Evolutionary conservation across 108 stramenopile genomes (phyloP).

Genomic region (Cylindrotheca fusiformis): DNA sequence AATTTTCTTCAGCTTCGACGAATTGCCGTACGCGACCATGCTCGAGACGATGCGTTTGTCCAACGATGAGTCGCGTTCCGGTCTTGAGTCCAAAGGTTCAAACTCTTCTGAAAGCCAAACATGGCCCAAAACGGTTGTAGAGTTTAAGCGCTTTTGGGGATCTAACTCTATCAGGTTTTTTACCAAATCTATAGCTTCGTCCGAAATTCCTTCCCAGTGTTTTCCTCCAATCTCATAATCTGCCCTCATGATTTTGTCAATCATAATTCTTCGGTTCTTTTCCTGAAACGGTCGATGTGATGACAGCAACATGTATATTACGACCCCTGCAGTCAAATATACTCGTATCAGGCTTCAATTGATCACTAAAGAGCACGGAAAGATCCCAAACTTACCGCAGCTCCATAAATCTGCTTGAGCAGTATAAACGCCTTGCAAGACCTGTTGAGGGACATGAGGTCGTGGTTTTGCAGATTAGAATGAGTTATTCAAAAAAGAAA

Average conservation of each 20-base stretch:
- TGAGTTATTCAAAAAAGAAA: not conserved
- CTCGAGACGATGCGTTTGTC: constrained; percentile 2
- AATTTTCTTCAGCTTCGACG: constrained; percentile 41
- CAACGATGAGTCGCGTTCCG: constrained; percentile 35
- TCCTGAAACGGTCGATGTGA: constrained; percentile 75
- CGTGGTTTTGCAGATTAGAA: not conserved
- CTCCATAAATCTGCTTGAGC: constrained; percentile 82
- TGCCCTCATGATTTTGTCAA: constrained; percentile 42
- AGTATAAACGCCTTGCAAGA: constrained; percentile 70
- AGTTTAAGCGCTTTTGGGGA: too few relatives aligned
- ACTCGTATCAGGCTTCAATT: too few relatives aligned
- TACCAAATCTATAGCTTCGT: constrained; percentile 68
- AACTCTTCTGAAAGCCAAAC: too few relatives aligned
- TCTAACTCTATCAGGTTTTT: constrained; percentile 45
- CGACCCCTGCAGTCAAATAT: too few relatives aligned
- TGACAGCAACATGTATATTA: constrained; percentile 77
- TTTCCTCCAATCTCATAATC: constrained; percentile 44
- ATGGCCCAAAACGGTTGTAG: too few relatives aligned
- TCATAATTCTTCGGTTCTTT: constrained; percentile 35
- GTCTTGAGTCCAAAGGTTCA: too few relatives aligned
- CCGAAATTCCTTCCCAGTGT: constrained; percentile 55
- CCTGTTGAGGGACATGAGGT: constrained; percentile 48
- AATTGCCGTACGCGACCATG: constrained; percentile 32
- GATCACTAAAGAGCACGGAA: too few relatives aligned
- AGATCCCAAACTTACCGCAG: too few relatives aligned